Evolutionary conservation across 2,329 filamentous ascomycete genomes (phyloP), one percentile per base, ranked within the genome.

Genomic region (Microcyclospora tardicrescens): DNA sequence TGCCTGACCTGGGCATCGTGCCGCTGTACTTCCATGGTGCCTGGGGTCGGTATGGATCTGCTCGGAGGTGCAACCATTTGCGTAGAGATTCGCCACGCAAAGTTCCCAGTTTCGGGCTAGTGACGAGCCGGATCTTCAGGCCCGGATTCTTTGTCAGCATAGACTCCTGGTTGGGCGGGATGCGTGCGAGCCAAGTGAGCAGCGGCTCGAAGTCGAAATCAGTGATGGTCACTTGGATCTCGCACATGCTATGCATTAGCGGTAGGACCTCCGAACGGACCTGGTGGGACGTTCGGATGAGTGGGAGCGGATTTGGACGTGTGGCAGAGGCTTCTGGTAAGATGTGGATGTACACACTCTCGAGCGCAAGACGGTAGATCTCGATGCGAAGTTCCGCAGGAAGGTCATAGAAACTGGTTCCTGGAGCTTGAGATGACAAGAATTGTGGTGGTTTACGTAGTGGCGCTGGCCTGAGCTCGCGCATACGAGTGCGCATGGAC

Each of bases 331-430:
- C 42, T 10, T 43, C 30, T 6, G 52, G 52, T 30, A 55, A 41
- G 37, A 57, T 51, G 40, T 57, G 54, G n/a, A 57, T 49, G 28
- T 38, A 39, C 12, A 55, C 51, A 33, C 40, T 48, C 13, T 48
- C 39, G 28, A 57, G 52, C 10, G 51, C 50, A 35, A 56, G 41
- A 16, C 49, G 48, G 49, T 57, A 57, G 37, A 57, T 50, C 34
- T 56, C 51, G 12, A 56, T 48, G 30, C 55, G 52, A 33, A 57
- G 45, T 41, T 57, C 55, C 34, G 55, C 47, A 6, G 55, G 55
- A 10, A 57, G 42, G 43, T 56, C 52, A 42, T 48, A 56, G 40
- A 57, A 54, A 10, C 13, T 35, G 16, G 38, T 43, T 10, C 30
- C 28, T 5, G 19, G 19, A 24, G 19, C 4, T 24, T 24, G 19